Evolutionary conservation across 129 eudicot species (phyloP).

Genomic region (Lactuca saligna): DNA sequence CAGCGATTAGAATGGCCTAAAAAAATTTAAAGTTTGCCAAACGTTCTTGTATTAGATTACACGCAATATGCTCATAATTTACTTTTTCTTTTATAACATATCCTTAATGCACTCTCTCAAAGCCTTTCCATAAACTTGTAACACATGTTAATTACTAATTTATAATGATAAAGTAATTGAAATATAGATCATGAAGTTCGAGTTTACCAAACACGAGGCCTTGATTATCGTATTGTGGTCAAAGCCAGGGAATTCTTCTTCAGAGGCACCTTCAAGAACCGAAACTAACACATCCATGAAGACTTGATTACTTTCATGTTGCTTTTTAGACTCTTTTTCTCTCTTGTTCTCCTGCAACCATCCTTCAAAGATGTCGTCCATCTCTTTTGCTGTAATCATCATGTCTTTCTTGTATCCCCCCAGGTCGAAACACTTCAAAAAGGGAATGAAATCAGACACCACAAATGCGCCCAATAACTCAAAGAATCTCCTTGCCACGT

Average conservation of each 20-base stretch:
- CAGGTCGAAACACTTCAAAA: no score
- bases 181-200: neutral
- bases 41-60: no score
- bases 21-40: neutral
- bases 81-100: neutral
- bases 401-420: slow-evolving; percentile 20
- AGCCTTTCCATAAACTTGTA: no score
- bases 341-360: slow-evolving; percentile 37
- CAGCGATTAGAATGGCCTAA: slow-evolving; percentile 19
- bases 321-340: neutral
- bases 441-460: no score
- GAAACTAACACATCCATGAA: slow-evolving; percentile 33
- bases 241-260: slow-evolving; percentile 2
- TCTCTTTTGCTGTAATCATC: slow-evolving; percentile 26
- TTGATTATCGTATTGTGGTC: slow-evolving; percentile 20
- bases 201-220: slow-evolving; percentile 31
- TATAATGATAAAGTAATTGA: neutral
- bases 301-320: slow-evolving; percentile 11
- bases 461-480: no score
- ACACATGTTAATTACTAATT: neutral
- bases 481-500: no score
- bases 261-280: slow-evolving; percentile 10
- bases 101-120: no score
- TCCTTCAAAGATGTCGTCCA: slow-evolving; percentile 26
- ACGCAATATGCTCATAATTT: no score